Percentiles rank a stretch among this genome's conserved stretches.
phyloP scores from a whole-genome alignment of 2,329 filamentous ascomycete species.

The Lanzia echinophila region DNA sequence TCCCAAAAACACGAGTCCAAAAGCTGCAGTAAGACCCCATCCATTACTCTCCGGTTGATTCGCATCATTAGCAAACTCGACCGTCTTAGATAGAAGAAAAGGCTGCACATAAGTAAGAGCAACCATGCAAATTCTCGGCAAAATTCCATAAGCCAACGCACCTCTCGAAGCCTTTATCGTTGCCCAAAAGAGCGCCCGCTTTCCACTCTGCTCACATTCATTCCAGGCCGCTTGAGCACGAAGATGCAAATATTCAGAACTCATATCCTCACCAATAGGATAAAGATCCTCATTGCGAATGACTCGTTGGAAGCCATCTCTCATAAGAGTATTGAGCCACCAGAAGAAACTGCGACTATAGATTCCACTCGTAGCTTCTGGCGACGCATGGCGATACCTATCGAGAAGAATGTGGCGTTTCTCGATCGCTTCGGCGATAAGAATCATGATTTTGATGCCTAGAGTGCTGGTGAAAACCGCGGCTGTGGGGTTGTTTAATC shows the following conservation, averaged over 20 bases:
- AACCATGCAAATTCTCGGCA: slow-evolving; percentile 14
- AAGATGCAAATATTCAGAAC: slow-evolving; percentile 10
- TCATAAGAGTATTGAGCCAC: slow-evolving; percentile 36
- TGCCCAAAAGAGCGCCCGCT: slow-evolving; percentile 17
- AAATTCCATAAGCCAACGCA: slow-evolving; percentile 12
- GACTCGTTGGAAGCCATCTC: slow-evolving; percentile 32
- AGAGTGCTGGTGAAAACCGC: slow-evolving; percentile 33
- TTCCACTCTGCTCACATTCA: slow-evolving; percentile 2
- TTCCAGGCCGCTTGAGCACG: slow-evolving; percentile 16
- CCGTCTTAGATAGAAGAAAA: slow-evolving; percentile 15
- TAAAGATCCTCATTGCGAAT: slow-evolving; percentile 33
- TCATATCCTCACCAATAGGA: slow-evolving; percentile 29
- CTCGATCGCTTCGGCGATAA: slow-evolving; percentile 33
- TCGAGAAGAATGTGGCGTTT: slow-evolving; percentile 33
- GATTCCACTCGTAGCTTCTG: slow-evolving; percentile 35
- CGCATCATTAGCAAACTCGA: slow-evolving; percentile 9
- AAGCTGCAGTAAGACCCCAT: slow-evolving; percentile 20
- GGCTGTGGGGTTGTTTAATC: slow-evolving; percentile 26
- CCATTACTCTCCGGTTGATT: slow-evolving; percentile 13
- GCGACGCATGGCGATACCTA: slow-evolving; percentile 27
- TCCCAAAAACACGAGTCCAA: slow-evolving; percentile 21
- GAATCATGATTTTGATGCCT: slow-evolving; percentile 31
- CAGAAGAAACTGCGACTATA: slow-evolving; percentile 34
- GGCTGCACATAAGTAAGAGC: slow-evolving; percentile 18
- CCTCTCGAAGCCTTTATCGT: slow-evolving; percentile 17